Base-by-base conservation (phyloP, 2,329 filamentous ascomycete genomes). In the Xylaria sp. region DNA sequence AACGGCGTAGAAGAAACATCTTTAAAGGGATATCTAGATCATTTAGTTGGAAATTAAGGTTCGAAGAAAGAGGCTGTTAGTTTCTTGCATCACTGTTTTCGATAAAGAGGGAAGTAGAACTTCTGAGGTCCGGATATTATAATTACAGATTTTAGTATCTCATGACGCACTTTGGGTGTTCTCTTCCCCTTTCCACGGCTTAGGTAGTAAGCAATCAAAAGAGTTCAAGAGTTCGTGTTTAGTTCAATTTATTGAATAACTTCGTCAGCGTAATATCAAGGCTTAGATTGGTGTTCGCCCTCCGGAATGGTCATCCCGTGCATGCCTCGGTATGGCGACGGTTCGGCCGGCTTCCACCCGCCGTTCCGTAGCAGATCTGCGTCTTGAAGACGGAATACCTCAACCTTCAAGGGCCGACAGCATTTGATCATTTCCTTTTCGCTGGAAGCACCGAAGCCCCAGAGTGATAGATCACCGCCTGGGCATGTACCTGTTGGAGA, bases 391-490 rank as follows among this genome's bases (percentile, higher is more conserved):
- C 84, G 84, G 78, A 89, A 94, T 0, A 96, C 89, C 73, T 94
- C 89, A 0, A 95, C 91, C 57, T 89, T 89, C 6, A 96, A 85
- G 0, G 92, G 92, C 8, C 92, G 87, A 80, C 91, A 94, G 70
- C 89, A 91, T 67, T 88, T 88, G 73, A 87, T 79, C 87, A 93
- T 93, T 63, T 89, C 90, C 75, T 89, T 86, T 72, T 89, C 88
- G 79, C 88, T 90, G 56, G 86, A 87, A 52, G 86, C 88, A 13
- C 91, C 90, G 84, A 93, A 96, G 0, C 92, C 92, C 92, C 92
- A 95, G n/a, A 88, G 84, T 0, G 91, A 94, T 57, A 96, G 81
- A 77, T 96, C 93, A 0, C 93, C 93, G 1, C 93, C 93, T 0
- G 93, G 93, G 76, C 93, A 96, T 0, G 93, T 92, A 69, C 85